Evolutionary conservation across 1,284 basidiomycete genomes (phyloP).

Genomic region (Moesziomyces parantarcticus): DNA sequence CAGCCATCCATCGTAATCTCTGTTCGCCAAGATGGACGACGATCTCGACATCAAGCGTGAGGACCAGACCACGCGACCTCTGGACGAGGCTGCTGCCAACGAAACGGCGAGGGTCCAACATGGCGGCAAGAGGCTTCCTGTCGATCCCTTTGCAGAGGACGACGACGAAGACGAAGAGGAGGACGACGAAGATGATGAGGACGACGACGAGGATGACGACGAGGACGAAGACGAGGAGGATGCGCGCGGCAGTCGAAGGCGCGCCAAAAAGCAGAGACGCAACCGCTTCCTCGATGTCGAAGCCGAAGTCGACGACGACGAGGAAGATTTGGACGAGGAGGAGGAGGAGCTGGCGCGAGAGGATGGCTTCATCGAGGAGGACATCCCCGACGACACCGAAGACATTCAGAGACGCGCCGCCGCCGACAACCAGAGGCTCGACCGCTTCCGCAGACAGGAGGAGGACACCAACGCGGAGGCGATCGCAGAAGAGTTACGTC

Average conservation of each 20-base stretch:
- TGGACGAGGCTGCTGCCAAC: background rate
- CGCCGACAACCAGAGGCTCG: constrained; percentile 78
- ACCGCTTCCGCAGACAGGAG: constrained; percentile 79
- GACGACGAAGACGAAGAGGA: constrained; percentile 60
- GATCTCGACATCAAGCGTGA: constrained; percentile 41
- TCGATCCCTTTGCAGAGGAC: constrained; percentile 46
- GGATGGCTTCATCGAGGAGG: constrained; percentile 80
- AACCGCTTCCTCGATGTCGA: constrained; percentile 94
- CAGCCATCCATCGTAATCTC: background rate
- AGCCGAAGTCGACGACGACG: constrained; percentile 82
- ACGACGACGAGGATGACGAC: constrained; percentile 59
- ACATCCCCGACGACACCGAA: constrained; percentile 75
- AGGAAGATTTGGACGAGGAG: constrained; percentile 67
- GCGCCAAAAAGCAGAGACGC: constrained; percentile 55
- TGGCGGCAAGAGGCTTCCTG: constrained; percentile 27
- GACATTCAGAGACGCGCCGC: constrained; percentile 73
- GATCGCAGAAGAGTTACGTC: constrained; percentile 84
- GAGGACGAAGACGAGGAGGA: constrained; percentile 54
- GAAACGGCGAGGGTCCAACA: constrained; percentile 21
- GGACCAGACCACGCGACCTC: constrained; percentile 2
- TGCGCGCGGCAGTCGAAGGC: constrained; percentile 36
- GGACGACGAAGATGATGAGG: constrained; percentile 61
- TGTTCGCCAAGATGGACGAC: constrained; percentile 19
- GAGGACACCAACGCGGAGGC: constrained; percentile 86
- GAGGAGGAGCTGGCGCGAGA: constrained; percentile 66